Percentiles rank a stretch among this genome's conserved stretches.
Evolutionary conservation across 768 basidiomycete genomes (phyloP).

Genomic region (Lactifluus hygrophoroides): DNA sequence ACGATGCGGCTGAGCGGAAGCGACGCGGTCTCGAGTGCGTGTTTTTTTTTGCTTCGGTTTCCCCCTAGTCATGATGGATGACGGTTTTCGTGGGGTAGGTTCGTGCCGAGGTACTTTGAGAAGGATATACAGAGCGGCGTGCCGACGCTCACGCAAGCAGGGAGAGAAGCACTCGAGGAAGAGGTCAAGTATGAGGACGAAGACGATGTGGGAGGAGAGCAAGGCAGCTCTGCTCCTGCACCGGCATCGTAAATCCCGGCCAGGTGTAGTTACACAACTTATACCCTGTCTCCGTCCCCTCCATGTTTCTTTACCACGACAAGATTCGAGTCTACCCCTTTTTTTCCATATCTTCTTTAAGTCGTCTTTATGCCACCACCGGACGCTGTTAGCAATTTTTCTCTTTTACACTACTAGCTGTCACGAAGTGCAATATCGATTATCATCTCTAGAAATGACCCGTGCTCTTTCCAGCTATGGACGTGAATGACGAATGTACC

Average conservation of each 20-base stretch:
- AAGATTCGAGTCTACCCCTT: not conserved
- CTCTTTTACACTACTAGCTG: not conserved
- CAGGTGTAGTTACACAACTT: not conserved
- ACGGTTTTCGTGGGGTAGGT: conserved; percentile 34
- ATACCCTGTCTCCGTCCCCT: not conserved
- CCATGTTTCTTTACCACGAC: not conserved
- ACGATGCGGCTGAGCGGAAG: conserved; percentile 82
- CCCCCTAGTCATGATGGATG: too few relatives aligned
- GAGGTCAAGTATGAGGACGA: conserved; percentile 39
- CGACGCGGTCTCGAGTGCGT: conserved; percentile 71
- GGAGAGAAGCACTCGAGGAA: conserved; percentile 63
- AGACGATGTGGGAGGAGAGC: not conserved
- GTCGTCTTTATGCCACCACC: not conserved
- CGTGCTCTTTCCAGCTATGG: not conserved
- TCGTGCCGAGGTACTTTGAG: conserved; percentile 71
- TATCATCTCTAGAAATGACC: not conserved
- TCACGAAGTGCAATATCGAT: not conserved
- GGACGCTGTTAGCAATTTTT: not conserved
- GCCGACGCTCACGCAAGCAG: conserved; percentile 59
- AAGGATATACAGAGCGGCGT: conserved; percentile 56
- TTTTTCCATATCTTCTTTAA: not conserved
- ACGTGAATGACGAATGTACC: not conserved
- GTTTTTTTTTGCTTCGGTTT: not conserved
- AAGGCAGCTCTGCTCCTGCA: not conserved
- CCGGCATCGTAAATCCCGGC: not conserved